Percentiles rank a stretch among this genome's conserved stretches.
phyloP scores from a whole-genome alignment of 306 rosid genomes.

The Malus fusca region DNA sequence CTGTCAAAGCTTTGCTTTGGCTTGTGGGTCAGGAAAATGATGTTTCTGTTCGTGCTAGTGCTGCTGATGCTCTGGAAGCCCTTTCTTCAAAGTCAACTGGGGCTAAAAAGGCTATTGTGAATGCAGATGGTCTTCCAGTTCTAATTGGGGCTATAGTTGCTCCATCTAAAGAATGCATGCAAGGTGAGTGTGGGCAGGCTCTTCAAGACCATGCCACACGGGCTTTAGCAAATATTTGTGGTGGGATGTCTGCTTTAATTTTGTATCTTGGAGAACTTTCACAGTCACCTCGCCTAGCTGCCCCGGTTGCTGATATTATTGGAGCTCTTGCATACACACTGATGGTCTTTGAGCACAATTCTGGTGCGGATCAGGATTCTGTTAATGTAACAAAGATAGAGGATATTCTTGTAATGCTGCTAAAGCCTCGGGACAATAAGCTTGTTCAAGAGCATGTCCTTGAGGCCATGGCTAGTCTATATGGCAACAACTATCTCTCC shows the following conservation, averaged over 20 bases:
- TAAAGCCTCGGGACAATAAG: conserved; percentile 72
- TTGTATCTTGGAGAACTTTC: conserved; percentile 90
- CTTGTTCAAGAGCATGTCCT: conserved; percentile 86
- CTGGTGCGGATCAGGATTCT: conserved; percentile 39
- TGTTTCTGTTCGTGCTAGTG: conserved; percentile 89
- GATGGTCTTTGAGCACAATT: conserved; percentile 68
- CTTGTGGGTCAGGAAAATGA: conserved; percentile 74
- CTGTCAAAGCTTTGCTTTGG: conserved; percentile 72
- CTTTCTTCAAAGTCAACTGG: conserved; percentile 70
- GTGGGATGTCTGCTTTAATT: conserved; percentile 85
- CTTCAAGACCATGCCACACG: conserved; percentile 75
- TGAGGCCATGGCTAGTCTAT: conserved; percentile 96
- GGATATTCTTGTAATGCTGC: conserved; percentile 66
- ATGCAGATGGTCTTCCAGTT: conserved; percentile 63
- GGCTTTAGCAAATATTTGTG: conserved; percentile 84
- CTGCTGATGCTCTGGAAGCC: conserved; percentile 95
- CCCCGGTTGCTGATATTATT: conserved; percentile 83
- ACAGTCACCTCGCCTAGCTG: conserved; percentile 60
- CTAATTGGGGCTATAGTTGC: conserved; percentile 94
- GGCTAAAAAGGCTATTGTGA: conserved; percentile 73
- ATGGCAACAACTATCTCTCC: conserved; percentile 72
- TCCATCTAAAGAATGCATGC: conserved; percentile 96
- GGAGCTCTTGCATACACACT: conserved; percentile 94
- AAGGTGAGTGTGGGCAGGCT: conserved; percentile 63
- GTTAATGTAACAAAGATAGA: conserved; percentile 65